Base-by-base conservation (phyloP, 2,329 filamentous ascomycete genomes). In the Trichothecium roseum region DNA sequence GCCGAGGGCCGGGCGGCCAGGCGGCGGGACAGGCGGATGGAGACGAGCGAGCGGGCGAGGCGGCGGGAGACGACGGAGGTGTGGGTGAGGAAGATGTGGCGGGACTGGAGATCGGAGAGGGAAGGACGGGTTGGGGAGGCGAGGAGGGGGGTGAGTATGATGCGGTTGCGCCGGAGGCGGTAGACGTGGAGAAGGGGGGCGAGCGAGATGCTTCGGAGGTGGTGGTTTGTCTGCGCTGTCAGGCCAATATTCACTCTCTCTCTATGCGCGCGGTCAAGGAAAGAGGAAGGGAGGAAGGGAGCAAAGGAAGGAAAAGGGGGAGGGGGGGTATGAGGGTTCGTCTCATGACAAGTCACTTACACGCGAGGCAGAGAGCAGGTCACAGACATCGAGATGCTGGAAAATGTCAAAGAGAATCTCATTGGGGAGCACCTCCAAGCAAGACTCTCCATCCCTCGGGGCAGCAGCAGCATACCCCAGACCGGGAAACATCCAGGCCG, bases 41-140 rank as follows among this genome's bases (percentile, higher is more conserved):
- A 70, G 5, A 77, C 72, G 3, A 85, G 64, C 12, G 69, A 78
- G 37, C 77, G 70, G 31, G 72, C 73, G 3, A 85, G 67, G 16
- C 66, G 63, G 15, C 78, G 71, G 4, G 79, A 81, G 17, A 79
- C 69, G 31, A 79, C 66, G 24, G 78, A 73, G 12, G 76, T 84
- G 37, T 69, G 64, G 28, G 78, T 81, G 29, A 83, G 57, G 55
- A 83, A 80, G 50, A 85, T 83, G 52, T 65, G 69, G 28, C 77
- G 69, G 16, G 64, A 56, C 35, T 79, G 75, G 12, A 84, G 74
- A 37, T 81, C 73, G 27, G 72, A 55, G 2, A 78, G 62, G 4
- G 73, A 68, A 3, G 79, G 75, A 7, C 76, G 69, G 18, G 63
- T 66, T 4, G 75, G 68, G 5, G 69, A 70, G 7, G 62, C 60